These are phyloP conservation scores for Termitomyces titanicus DNA, from an alignment of 768 basidiomycete species.

Conservation along the genomic window DNA sequence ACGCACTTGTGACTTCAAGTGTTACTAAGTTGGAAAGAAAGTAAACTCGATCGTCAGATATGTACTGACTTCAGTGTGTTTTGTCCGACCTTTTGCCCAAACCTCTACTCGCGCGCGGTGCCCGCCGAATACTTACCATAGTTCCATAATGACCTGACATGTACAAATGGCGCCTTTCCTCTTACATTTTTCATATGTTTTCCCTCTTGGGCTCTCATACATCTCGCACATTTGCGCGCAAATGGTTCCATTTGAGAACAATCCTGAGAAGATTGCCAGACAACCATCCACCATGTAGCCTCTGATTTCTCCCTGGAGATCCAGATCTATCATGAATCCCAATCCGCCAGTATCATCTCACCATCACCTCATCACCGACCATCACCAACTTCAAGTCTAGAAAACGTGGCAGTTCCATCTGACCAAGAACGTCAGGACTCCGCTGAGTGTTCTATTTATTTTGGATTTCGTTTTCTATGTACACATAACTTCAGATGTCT, in stretches of 20 bases:
- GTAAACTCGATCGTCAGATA: too few relatives aligned
- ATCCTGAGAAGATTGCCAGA: not conserved
- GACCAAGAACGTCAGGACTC: not conserved
- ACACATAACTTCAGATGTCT: not conserved
- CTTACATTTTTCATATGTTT: not conserved
- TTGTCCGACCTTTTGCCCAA: too few relatives aligned
- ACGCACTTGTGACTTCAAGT: too few relatives aligned
- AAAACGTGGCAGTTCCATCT: not conserved
- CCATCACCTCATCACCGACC: constrained; percentile 1
- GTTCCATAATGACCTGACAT: too few relatives aligned
- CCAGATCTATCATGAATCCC: not conserved
- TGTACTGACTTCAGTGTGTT: too few relatives aligned
- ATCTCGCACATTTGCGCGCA: too few relatives aligned
- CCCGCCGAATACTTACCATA: too few relatives aligned
- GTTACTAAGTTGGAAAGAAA: too few relatives aligned
- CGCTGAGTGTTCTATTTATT: too few relatives aligned
- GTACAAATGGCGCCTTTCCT: too few relatives aligned
- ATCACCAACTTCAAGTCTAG: not conserved
- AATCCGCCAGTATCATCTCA: not conserved
- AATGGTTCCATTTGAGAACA: not conserved
- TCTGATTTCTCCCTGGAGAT: constrained; percentile 11
- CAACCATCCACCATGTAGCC: not conserved
- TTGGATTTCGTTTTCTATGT: not conserved
- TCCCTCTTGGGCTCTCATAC: not conserved
- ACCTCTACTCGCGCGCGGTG: too few relatives aligned